Percentiles rank a stretch among this genome's conserved stretches.
Conservation (phyloP, 495 filamentous ascomycete species). For the Aspergillus indologenus region DNA sequence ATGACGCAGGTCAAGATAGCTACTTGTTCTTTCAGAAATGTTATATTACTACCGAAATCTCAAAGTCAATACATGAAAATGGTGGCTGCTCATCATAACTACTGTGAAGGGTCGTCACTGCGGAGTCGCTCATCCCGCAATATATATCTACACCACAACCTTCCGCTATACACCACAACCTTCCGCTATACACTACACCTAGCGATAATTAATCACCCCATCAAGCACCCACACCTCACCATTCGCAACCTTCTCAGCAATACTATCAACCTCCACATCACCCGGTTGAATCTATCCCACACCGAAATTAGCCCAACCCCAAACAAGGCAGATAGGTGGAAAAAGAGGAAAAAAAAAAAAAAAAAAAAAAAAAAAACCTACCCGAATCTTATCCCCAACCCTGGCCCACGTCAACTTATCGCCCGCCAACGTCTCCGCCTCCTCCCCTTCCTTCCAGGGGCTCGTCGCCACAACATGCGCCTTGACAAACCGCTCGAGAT, state of each 20-base stretch:
- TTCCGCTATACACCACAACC: conserved; percentile 15
- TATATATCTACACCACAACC: background rate
- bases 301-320: too few species aligned
- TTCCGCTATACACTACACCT: conserved; percentile 7
- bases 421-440: conserved; percentile 66
- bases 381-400: conserved; percentile 68
- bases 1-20: too few species aligned
- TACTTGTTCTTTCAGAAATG: too few species aligned
- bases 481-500: conserved; percentile 81
- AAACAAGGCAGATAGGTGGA: too few species aligned
- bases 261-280: conserved; percentile 65
- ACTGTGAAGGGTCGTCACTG: too few species aligned
- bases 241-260: conserved; percentile 73
- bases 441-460: conserved; percentile 78
- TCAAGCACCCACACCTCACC: conserved; percentile 82
- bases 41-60: too few species aligned
- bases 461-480: conserved; percentile 73
- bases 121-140: too few species aligned
- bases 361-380: conserved; percentile 37
- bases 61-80: too few species aligned
- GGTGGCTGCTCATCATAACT: too few species aligned
- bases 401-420: conserved; percentile 78
- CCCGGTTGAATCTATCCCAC: conserved; percentile 78
- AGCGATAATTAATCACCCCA: conserved; percentile 59
- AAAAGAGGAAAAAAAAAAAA: too few species aligned